Base-by-base conservation (phyloP, 257 asterid species). In the Avicennia marina region DNA sequence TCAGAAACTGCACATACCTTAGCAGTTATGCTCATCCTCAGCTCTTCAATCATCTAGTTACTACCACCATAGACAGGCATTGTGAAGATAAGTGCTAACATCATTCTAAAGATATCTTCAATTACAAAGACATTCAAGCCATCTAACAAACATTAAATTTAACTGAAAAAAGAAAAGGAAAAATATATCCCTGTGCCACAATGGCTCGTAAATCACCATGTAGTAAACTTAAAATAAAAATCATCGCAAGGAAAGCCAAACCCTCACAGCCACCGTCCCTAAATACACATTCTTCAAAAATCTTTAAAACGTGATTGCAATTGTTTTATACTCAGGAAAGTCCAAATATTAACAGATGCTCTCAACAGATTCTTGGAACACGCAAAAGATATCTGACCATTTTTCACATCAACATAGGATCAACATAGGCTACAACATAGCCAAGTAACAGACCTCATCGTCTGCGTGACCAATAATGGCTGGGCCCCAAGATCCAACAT, bases 401-500 rank as follows among this genome's bases (percentile, higher is more conserved):
- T 29, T 29, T 29, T 7, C 7, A 7, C 7, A 29, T 29, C 5
- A 29, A 29, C n/a, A n/a, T n/a, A 64, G n/a, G 20, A 43, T 53
- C 56, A 46, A 48, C 32, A 66, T 4, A 44, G 49, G 22, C 6
- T 62, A 48, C 17, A 63, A 31, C n/a, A 16, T 25, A 48, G 61
- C 26, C 34, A 41, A 61, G 63, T 48, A 66, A 66, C 58, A 27
- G 42, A 93, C 99, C 97, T 84, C 80, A 58, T 93, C 99, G 67
- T 89, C 99, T 39, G 97, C 99, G 68, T 93, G 99, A 53, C 99
- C 99, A 57, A 93, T 93, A 53, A 89, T 89, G 66, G 97, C 97
- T 11, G 99, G 99, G 18, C 99, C 99, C 99, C 97, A 89, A n/a
- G 97, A 93, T 65, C 99, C 99, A 51, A 93, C 97, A 45, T 93